Evolutionary conservation across 768 basidiomycete species (phyloP), one percentile per base, ranked within the genome.

Genomic region (Leccinum pellstonianum): DNA sequence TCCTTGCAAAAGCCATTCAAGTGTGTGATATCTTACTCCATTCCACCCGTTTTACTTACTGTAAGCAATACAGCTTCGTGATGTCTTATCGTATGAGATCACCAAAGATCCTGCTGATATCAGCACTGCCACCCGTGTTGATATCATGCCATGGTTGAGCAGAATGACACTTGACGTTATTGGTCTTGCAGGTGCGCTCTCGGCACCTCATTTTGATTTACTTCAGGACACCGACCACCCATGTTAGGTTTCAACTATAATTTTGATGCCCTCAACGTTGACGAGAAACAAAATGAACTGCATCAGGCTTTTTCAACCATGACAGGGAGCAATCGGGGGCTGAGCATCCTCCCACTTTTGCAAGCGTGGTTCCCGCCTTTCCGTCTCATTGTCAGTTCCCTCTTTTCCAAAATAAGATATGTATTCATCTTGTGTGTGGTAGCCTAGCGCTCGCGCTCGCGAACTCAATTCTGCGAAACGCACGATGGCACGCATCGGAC

Each of bases 401-500:
- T 14, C 6, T 37, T 37, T 31, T 23, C 29, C 5, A 11, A 10
- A 4, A 8, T 6, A 53, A 17, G 15, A 21, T 21, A 21, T 21
- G 3, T 37, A 38, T 29, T 52, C 3, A 47, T 5, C 11, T 27
- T 48, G 19, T 29, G 25, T 35, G 5, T 38, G 43, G 23, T 38
- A 76, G 76, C 68, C 66, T 27, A 73, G 66, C 9, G 29, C 33
- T 9, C 65, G 61, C 9, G 47, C 54, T n/a, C 62, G 66, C n/a
- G 49, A 21, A 35, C 58, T 69, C 31, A 50, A 57, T 8, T 53
- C 41, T 10, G 77, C 81, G 7, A 71, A 73, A 37, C 62, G 61
- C 1, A 81, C 77, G 1, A 86, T 86, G 75, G 57, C 66, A 12
- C 77, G 78, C 9, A 81, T 88, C 54, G 86, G 83, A 3, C 69